Evolutionary conservation across 1,284 basidiomycete genomes (phyloP).

Genomic region (Sporisorium exsertum): DNA sequence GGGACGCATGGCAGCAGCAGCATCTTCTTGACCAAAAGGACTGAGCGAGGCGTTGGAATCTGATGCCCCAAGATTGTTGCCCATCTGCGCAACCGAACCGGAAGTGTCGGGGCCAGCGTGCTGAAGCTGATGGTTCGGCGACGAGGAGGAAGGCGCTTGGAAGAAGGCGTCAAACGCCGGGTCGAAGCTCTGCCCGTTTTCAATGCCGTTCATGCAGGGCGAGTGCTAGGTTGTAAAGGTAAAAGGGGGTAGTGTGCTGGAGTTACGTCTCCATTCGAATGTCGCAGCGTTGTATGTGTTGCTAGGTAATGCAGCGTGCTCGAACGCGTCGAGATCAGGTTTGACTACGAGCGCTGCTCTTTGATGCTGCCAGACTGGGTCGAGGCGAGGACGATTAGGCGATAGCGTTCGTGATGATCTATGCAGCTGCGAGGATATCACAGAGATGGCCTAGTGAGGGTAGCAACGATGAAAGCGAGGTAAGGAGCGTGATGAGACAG

Average conservation of each 20-base stretch:
- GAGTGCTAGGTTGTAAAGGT: background rate
- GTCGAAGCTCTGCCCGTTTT: slow-evolving; percentile 46
- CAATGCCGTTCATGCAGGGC: slow-evolving; percentile 47
- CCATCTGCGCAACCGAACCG: slow-evolving; percentile 8
- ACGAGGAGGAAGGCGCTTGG: slow-evolving; percentile 32
- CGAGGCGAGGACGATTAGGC: too few relatives aligned
- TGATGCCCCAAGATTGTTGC: slow-evolving; percentile 11
- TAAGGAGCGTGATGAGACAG: background rate
- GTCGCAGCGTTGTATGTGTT: background rate
- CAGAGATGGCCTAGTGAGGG: background rate
- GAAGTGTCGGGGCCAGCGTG: slow-evolving; percentile 16
- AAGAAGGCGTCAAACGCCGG: slow-evolving; percentile 49
- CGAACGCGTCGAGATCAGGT: background rate
- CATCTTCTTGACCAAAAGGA: slow-evolving; percentile 17
- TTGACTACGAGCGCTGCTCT: background rate
- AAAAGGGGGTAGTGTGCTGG: background rate
- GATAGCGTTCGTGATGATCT: too few relatives aligned
- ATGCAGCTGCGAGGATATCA: background rate
- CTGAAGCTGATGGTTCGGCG: slow-evolving; percentile 25
- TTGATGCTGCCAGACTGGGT: background rate
- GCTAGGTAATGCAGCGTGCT: background rate
- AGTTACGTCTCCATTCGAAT: background rate
- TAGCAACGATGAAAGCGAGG: background rate
- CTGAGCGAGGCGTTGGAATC: slow-evolving; percentile 24
- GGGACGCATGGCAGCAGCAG: slow-evolving; percentile 16